phyloP scores from a whole-genome alignment of 345 rosid species.

The Salix viminalis region DNA sequence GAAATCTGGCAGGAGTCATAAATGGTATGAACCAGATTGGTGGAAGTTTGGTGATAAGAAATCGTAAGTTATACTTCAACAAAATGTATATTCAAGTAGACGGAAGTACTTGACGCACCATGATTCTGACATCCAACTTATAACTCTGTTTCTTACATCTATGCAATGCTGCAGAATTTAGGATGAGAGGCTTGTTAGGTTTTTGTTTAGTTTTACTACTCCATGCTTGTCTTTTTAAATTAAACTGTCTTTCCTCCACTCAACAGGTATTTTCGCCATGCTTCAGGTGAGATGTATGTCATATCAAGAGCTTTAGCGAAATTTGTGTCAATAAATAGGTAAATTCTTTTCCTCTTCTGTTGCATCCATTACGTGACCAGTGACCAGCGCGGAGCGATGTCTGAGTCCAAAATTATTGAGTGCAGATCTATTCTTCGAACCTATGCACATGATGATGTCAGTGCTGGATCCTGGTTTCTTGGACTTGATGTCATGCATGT shows the following conservation, averaged over 20 bases:
- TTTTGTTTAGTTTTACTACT: not conserved
- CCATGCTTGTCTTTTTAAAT: not conserved
- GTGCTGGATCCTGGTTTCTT: slow-evolving; percentile 75
- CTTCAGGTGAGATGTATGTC: slow-evolving; percentile 75
- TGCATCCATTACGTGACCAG: not conserved
- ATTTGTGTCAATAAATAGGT: slow-evolving; percentile 71
- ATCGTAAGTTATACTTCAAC: slow-evolving; percentile 42
- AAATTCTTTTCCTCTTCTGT: slow-evolving; percentile 4
- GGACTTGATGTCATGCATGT: slow-evolving; percentile 48
- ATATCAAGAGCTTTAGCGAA: slow-evolving; percentile 62
- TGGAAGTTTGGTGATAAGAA: slow-evolving; percentile 92
- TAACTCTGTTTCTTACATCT: too few relatives aligned
- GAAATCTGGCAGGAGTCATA: slow-evolving; percentile 42
- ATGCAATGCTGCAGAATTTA: not conserved
- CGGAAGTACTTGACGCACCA: too few relatives aligned
- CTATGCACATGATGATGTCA: slow-evolving; percentile 72
- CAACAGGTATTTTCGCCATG: slow-evolving; percentile 71
- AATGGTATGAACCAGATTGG: slow-evolving; percentile 87
- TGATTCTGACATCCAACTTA: too few relatives aligned
- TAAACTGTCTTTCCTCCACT: not conserved
- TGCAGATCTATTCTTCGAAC: slow-evolving; percentile 55
- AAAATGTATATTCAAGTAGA: not conserved
- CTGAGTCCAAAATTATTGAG: not conserved
- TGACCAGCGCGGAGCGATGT: not conserved
- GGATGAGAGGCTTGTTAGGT: not conserved